Percentiles rank a stretch among this genome's conserved stretches.
Conservation (phyloP, 164 flowering plant genomes). For the Macadamia tetraphylla region DNA sequence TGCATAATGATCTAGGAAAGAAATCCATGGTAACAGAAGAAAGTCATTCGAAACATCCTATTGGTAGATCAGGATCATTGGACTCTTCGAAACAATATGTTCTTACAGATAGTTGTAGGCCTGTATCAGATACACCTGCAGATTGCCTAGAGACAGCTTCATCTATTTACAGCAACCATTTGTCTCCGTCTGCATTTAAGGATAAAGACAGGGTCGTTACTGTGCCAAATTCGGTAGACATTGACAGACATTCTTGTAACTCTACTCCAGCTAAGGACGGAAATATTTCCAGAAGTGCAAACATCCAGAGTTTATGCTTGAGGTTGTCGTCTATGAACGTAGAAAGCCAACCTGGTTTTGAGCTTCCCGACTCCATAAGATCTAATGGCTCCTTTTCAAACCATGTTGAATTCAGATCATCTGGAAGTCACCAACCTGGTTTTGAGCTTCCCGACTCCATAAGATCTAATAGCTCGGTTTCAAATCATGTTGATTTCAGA, state of each 20-base stretch:
- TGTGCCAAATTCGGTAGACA: constrained; percentile 16
- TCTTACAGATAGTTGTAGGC: constrained; percentile 6
- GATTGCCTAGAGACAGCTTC: constrained; percentile 12
- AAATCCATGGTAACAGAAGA: constrained; percentile 29
- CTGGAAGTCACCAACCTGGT: constrained; percentile 11
- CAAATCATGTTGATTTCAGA: constrained; percentile 12
- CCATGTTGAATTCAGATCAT: constrained; percentile 10
- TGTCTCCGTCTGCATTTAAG: constrained; percentile 7
- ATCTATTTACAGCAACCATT: constrained; percentile 7
- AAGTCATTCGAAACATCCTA: constrained; percentile 17
- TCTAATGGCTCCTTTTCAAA: constrained; percentile 13
- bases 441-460: constrained; percentile 6
- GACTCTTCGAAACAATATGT: constrained; percentile 24
- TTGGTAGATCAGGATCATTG: constrained; percentile 21
- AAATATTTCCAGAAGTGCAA: constrained; percentile 16
- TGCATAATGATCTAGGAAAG: constrained; percentile 38
- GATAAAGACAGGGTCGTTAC: constrained; percentile 12
- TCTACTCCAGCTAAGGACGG: constrained; percentile 23
- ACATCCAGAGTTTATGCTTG: constrained; percentile 20
- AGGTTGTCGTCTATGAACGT: constrained; percentile 25
- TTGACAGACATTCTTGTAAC: constrained; percentile 13
- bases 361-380: constrained; percentile 2
- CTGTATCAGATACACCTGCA: constrained; percentile 8
- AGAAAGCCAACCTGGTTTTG: constrained; percentile 6
- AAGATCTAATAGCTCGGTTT: constrained; percentile 10